Base-by-base conservation (phyloP, 352 stramenopile genomes). In the Pythium scleroteichum region DNA sequence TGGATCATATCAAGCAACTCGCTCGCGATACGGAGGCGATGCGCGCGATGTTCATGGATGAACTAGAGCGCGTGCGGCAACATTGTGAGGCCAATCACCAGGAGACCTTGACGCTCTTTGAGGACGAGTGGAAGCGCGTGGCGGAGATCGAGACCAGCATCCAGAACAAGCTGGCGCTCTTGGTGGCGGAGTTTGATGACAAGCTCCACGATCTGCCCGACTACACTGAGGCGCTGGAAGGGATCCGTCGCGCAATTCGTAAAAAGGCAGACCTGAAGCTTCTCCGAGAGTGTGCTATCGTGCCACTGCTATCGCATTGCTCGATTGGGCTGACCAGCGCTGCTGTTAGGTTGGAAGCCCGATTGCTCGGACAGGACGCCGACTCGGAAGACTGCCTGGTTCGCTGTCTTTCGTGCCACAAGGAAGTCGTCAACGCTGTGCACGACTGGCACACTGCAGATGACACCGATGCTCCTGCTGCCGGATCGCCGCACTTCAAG, bases 371-470 rank as follows among this genome's bases (percentile, higher is more conserved):
- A 0, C 65, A 78, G 17, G 66, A 88, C 10, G 60, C 58, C 0
- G 76, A 87, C 20, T 69, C 65, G 13, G 79, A 90, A 52, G 81
- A 90, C 50, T 90, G 81, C 52, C 68, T 90, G 0, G 66, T 90
- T 24, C 81, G 81, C 0, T 88, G 81, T 32, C 63, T 90, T 13
- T 88, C 81, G 27, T 90, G 81, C 52, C 81, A 79, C 45, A 90
- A 88, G 59, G 81, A 90, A 53, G 69, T 90, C 7, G 41, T 62
- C 5, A 70, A 72, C 13, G 24, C 58, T 3, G 24, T 64, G 2
- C 54, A 61, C 29, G 57, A 66, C 8, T 10, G 26, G 4, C 26
- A 48, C 6, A 62, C 10, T 12, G 71, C 74, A 0, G 73, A 72
- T 0, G 53, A 72, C 14, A 72, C 68, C 17, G 54, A 68, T 14